phyloP scores from a whole-genome alignment of 768 basidiomycete genomes.

The Collybia mongolica region DNA sequence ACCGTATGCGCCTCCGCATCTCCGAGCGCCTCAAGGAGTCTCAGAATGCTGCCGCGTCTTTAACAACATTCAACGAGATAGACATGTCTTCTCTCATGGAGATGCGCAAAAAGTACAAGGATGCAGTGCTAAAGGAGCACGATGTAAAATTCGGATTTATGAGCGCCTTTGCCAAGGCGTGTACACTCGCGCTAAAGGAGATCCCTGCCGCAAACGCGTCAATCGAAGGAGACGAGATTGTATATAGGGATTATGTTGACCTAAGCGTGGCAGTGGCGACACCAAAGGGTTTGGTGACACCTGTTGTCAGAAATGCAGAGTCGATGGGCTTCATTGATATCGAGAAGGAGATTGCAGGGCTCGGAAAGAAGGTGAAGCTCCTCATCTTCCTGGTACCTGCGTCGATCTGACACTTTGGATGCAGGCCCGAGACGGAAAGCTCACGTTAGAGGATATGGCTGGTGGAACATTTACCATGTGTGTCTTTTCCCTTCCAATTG shows the following conservation, averaged over 20 bases:
- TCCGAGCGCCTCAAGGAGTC: slow-evolving; percentile 97
- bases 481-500: slow-evolving; percentile 25
- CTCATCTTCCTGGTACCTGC: not conserved
- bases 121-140: slow-evolving; percentile 82
- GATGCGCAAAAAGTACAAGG: slow-evolving; percentile 94
- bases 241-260: slow-evolving; percentile 91
- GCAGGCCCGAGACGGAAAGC: slow-evolving; percentile 86
- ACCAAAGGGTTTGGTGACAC: slow-evolving; percentile 96
- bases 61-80: slow-evolving; percentile 99
- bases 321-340: slow-evolving; percentile 84
- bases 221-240: slow-evolving; percentile 92
- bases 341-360: slow-evolving; percentile 86
- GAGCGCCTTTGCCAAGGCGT: slow-evolving; percentile 93
- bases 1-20: slow-evolving; percentile 95
- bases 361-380: slow-evolving; percentile 79
- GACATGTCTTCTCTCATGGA: slow-evolving; percentile 97
- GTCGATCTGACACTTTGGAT: not conserved
- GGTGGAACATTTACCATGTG: slow-evolving; percentile 99
- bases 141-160: slow-evolving; percentile 98
- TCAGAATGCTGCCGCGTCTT: slow-evolving; percentile 92
- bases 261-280: slow-evolving; percentile 95
- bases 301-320: slow-evolving; percentile 92
- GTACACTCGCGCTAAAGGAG: slow-evolving; percentile 80
- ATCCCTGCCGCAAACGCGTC: slow-evolving; percentile 93
- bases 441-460: slow-evolving; percentile 97